A percentile compares a stretch with the other conserved stretches of the same genome.
These are phyloP conservation scores for Cucurbita ficifolia DNA, from an alignment of 306 rosid genomes.

Conservation along the genomic window DNA sequence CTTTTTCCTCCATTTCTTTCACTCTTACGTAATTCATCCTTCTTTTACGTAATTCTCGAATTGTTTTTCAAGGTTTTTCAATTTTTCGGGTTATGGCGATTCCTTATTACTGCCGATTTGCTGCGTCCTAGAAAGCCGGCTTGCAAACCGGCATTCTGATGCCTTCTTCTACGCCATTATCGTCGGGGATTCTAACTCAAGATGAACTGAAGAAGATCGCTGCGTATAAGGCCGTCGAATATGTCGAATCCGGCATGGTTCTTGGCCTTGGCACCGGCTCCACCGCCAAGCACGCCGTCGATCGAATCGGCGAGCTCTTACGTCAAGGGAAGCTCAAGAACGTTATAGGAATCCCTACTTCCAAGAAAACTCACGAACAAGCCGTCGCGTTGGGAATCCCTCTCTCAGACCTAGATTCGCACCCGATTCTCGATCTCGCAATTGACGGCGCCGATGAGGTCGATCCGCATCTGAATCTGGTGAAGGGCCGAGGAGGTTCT, in stretches of 20 bases:
- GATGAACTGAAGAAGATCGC: constrained; percentile 83
- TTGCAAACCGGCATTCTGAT: constrained; percentile 43
- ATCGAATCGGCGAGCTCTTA: constrained; percentile 66
- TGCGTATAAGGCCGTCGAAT: constrained; percentile 80
- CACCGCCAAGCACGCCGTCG: constrained; percentile 71
- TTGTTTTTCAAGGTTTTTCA: neutral
- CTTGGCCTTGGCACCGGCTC: constrained; percentile 89
- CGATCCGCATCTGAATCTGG: constrained; percentile 53
- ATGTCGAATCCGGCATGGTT: constrained; percentile 76
- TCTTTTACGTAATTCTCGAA: neutral
- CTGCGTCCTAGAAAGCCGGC: constrained; percentile 35
- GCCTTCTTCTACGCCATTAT: constrained; percentile 21
- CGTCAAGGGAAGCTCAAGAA: constrained; percentile 44
- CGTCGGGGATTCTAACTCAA: constrained; percentile 42
- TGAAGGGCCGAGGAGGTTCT: constrained; percentile 86
- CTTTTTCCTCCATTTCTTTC: too few relatives aligned
- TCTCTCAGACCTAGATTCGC: constrained; percentile 53
- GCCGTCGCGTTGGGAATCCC: constrained; percentile 64
- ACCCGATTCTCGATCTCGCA: constrained; percentile 58
- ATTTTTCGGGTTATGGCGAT: constrained; percentile 28
- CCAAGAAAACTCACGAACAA: constrained; percentile 56
- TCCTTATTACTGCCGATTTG: constrained; percentile 32
- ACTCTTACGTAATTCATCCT: too few relatives aligned
- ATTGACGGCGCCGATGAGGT: constrained; percentile 96
- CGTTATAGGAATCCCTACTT: constrained; percentile 75